phyloP scores from a whole-genome alignment of 495 filamentous ascomycete species.

The Bryoglossum gracile region DNA sequence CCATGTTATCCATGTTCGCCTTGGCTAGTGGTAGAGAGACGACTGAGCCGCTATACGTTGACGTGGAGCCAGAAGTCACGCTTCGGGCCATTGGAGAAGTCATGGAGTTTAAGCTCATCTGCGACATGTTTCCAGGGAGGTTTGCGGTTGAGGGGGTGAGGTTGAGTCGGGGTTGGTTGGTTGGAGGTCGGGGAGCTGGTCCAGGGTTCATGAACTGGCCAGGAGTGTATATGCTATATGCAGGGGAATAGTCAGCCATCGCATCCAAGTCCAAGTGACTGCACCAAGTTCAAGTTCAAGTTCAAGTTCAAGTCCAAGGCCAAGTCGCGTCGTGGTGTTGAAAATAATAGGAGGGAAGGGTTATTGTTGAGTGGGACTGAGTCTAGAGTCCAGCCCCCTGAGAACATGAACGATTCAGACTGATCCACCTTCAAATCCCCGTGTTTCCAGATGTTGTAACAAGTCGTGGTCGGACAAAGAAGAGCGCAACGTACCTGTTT shows the following conservation, averaged over 20 bases:
- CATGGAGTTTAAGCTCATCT: conserved; percentile 61
- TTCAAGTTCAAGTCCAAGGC: conserved; percentile 16
- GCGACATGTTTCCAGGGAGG: conserved; percentile 71
- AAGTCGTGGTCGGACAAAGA: conserved; percentile 10
- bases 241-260: conserved; percentile 15
- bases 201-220: conserved; percentile 94
- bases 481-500: conserved; percentile 13
- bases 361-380: conserved; percentile 7
- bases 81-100: too few relatives aligned
- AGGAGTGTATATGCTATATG: conserved; percentile 51
- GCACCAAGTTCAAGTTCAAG: conserved; percentile 17
- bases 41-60: conserved; percentile 56
- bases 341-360: not conserved
- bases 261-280: conserved; percentile 16
- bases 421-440: conserved; percentile 2
- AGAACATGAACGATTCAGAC: not conserved
- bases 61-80: conserved; percentile 45
- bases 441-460: conserved; percentile 21
- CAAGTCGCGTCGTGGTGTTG: not conserved
- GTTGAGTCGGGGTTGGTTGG: conserved; percentile 71
- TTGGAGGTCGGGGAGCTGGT: conserved; percentile 84
- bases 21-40: conserved; percentile 59
- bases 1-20: conserved; percentile 53
- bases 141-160: conserved; percentile 62
- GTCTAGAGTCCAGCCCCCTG: conserved; percentile 6